Evolutionary conservation across 108 stramenopile species (phyloP).

Genomic region (Epithemia pelagica): DNA sequence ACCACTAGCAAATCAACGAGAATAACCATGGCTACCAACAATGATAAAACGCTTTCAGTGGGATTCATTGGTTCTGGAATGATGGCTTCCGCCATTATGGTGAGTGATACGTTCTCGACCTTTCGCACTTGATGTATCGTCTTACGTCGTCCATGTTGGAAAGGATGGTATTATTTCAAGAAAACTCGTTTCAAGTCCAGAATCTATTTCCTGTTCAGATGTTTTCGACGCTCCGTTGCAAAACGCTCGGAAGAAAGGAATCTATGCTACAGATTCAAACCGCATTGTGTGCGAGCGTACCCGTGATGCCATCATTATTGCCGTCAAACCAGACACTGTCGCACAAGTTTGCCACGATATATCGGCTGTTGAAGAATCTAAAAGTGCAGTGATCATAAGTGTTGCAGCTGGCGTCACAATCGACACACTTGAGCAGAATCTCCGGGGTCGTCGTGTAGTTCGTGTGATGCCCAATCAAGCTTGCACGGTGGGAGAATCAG

Average conservation of each 20-base stretch:
- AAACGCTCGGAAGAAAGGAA: slow-evolving; percentile 49
- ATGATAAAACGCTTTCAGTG: slow-evolving; percentile 15
- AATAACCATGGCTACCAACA: not conserved
- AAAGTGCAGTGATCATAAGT: slow-evolving; percentile 48
- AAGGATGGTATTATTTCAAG: slow-evolving; percentile 56
- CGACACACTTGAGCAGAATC: slow-evolving; percentile 43
- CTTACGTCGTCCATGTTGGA: not conserved
- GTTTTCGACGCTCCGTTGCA: slow-evolving; percentile 47
- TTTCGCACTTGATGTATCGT: not conserved
- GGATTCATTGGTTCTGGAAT: slow-evolving; percentile 82
- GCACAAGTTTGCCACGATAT: slow-evolving; percentile 52
- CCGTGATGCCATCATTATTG: slow-evolving; percentile 63
- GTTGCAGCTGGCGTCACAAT: slow-evolving; percentile 88
- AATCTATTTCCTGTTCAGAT: slow-evolving; percentile 58
- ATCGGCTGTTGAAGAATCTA: slow-evolving; percentile 13
- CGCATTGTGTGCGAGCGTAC: slow-evolving; percentile 44
- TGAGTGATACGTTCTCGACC: not conserved
- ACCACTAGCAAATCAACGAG: too few species aligned
- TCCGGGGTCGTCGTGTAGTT: slow-evolving; percentile 66
- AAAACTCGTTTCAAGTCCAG: slow-evolving; percentile 28
- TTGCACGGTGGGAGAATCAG: slow-evolving; percentile 83
- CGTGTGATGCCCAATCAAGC: slow-evolving; percentile 97
- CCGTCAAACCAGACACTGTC: slow-evolving; percentile 71
- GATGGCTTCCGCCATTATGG: slow-evolving; percentile 77
- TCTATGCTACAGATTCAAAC: slow-evolving; percentile 47